Evolutionary conservation across 192 early-diverging fungal genomes (phyloP), one percentile per base, ranked within the genome.

Genomic region (Pilobolus umbonatus): DNA sequence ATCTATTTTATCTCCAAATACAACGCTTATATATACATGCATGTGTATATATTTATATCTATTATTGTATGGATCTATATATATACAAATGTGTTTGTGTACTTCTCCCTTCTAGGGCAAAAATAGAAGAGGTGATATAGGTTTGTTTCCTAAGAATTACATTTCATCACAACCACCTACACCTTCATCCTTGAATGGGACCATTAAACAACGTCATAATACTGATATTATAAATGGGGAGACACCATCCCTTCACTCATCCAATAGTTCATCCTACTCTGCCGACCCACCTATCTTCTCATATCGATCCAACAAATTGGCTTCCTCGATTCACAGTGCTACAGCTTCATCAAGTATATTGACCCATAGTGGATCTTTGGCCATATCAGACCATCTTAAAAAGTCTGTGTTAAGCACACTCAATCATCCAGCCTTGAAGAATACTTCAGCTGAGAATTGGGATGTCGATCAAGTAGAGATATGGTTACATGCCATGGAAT

Each of bases 81-180:
- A 48, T 28, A 11, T 26, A 39, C 28, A n/a, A 55, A 39, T 26
- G n/a, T n/a, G n/a, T n/a, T n/a, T n/a, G n/a, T n/a, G n/a, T n/a
- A n/a, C n/a, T n/a, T n/a, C n/a, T n/a, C n/a, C n/a, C 5, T 45
- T 0, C 44, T 47, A 88, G 87, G 87, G 88, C 9, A 73, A 75
- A 43, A 88, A 86, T 52, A 36, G 68, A 2, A 73, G 69, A 24
- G 84, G 86, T 21, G 65, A 84, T 19, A 76, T 75, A 17, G 88
- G 88, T n/a, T 72, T 89, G 28, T 89, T 89, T 57, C 88, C 88
- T 30, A 78, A 75, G 69, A 86, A 83, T 67, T 85, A 80, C 61
- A 74, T 81, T 50, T 71, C 73, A 32, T 78, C 51, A 61, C 65
- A 36, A 40, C 57, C 30, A 14, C 57, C 57, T 17, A 38, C 57